Evolutionary conservation across 441 rosid species (phyloP), one percentile per base, ranked within the genome.

Genomic region (Rhodomyrtus psidioides): DNA sequence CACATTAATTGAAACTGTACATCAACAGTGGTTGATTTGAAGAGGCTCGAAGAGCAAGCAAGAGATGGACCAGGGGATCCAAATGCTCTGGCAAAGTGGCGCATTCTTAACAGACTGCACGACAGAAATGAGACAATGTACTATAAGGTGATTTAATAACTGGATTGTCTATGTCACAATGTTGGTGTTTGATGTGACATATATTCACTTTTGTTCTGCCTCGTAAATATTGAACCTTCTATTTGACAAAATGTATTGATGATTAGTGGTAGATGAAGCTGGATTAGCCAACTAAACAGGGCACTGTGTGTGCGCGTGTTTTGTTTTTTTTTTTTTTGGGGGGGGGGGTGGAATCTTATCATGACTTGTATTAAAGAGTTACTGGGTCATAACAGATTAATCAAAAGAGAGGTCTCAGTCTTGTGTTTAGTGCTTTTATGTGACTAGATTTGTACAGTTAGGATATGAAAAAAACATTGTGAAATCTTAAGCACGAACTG

Each of bases 81-180:
- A 6, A 88, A 96, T 90, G 98, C 99, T 84, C 86, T 97, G 87
- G 99, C 99, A 85, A 95, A 94, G 86, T 97, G 99, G 99, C 95
- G 99, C 34, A 96, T 97, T 85, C 97, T 97, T 82, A 97, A 97
- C 85, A 95, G 99, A 30, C 88, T 97, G 91, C 99, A 97, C 83
- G 99, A 97, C 84, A 92, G 99, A 76, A 97, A 97, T 90, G 99
- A 97, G 91, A 96, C 99, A 21, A 97, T 97, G 98, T 97, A 97
- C 90, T 96, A 93, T 87, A 93, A 97, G 95, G 99, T 93, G 51
- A 74, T 56, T 49, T 49, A 53, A 51, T 81, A 53, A 81, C 42
- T 53, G 17, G 56, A 82, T 82, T 14, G 56, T 21, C 5, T 54
- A 54, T 82, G 54, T 75, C 82, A 26, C n/a, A 34, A 27, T 30